Percentiles rank a stretch among this genome's conserved stretches.
Conservation (phyloP, 2,329 filamentous ascomycete species). For the Aspergillus floridensis region DNA sequence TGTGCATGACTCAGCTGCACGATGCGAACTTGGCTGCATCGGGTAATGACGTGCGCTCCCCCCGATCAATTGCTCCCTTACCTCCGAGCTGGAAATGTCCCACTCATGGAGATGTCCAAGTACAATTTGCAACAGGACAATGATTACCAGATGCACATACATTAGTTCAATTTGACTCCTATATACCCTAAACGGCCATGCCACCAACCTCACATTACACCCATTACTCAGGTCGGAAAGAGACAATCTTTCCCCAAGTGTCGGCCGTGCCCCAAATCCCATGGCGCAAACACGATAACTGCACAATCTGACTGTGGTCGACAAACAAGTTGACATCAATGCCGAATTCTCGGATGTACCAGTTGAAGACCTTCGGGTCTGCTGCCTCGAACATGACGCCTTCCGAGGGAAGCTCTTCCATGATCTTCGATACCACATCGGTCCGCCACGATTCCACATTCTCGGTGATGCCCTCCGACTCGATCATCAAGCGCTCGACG, state of each 20-base stretch:
- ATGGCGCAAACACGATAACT: constrained; percentile 51
- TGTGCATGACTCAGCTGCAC: not conserved
- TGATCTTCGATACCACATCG: constrained; percentile 54
- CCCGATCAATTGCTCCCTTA: no score
- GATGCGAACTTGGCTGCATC: not conserved
- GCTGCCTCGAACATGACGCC: constrained; percentile 60
- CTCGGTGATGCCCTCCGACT: constrained; percentile 60
- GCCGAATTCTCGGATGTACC: constrained; percentile 57
- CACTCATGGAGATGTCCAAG: no score
- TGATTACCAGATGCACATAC: not conserved
- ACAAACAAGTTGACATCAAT: constrained; percentile 58
- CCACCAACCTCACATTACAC: not conserved
- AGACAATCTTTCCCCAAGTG: constrained; percentile 54
- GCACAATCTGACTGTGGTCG: constrained; percentile 58
- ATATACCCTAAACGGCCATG: not conserved
- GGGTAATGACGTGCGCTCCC: not conserved
- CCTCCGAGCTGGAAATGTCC: no score
- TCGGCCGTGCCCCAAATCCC: constrained; percentile 58
- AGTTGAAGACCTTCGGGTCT: constrained; percentile 56
- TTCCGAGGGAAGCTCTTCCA: constrained; percentile 52
- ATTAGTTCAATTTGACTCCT: not conserved
- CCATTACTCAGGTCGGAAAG: constrained; percentile 31
- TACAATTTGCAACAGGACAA: no score
- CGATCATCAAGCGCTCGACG: constrained; percentile 58
- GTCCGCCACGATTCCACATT: constrained; percentile 56